These are phyloP conservation scores for Elsinoe arachidis DNA, from an alignment of 2,329 filamentous ascomycete genomes.

Conservation along the genomic window DNA sequence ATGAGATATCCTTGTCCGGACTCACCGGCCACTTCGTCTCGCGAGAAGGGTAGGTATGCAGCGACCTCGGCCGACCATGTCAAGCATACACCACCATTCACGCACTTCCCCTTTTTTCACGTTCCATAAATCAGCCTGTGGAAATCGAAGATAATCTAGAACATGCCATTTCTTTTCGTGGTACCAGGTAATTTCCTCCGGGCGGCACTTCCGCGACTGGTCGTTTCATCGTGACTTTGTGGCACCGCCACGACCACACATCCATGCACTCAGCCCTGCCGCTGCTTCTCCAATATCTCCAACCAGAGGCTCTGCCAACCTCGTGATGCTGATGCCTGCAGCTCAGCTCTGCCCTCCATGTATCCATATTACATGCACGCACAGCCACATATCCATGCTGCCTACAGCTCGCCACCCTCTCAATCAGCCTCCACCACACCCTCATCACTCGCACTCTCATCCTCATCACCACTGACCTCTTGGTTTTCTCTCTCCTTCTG, in stretches of 20 bases:
- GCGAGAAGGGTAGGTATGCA: too few relatives aligned
- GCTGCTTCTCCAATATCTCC: background rate
- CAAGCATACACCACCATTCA: background rate
- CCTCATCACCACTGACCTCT: constrained; percentile 96
- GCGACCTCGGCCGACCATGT: background rate
- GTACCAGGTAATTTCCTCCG: background rate
- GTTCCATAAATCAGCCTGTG: background rate
- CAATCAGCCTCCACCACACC: constrained; percentile 51
- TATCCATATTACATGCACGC: background rate
- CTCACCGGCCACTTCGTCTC: too few relatives aligned
- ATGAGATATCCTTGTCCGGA: too few relatives aligned
- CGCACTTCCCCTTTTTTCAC: background rate
- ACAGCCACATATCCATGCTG: background rate
- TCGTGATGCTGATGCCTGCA: constrained; percentile 1
- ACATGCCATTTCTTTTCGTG: background rate
- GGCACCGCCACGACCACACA: constrained; percentile 8
- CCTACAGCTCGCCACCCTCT: background rate
- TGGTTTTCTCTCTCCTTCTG: constrained; percentile 97
- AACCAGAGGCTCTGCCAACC: background rate
- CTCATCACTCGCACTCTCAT: constrained; percentile 89
- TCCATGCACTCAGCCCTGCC: background rate
- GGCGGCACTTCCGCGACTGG: constrained; percentile 2
- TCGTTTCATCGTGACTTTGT: background rate
- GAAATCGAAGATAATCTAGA: background rate
- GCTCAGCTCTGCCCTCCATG: background rate